Percentiles rank a stretch among this genome's conserved stretches.
These are phyloP conservation scores for Apostasia ramifera DNA, from an alignment of 106 monocot species.

Conservation along the genomic window DNA sequence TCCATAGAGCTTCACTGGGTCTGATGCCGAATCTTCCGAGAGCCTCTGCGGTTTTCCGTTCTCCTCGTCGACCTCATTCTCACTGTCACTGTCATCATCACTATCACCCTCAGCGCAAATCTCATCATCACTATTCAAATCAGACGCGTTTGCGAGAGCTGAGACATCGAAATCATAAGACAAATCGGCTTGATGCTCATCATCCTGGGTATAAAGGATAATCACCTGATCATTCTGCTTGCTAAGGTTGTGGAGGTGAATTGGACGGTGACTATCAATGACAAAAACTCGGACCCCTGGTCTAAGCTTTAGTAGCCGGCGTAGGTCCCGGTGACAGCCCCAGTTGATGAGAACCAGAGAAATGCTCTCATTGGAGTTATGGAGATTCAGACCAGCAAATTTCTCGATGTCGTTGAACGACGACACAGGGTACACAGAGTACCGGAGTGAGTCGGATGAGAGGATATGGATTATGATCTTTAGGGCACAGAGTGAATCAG, in stretches of 20 bases:
- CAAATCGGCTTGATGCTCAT: constrained; percentile 73
- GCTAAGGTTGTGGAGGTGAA: constrained; percentile 84
- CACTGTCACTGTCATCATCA: constrained; percentile 33
- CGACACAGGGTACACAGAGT: constrained; percentile 76
- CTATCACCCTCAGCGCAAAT: constrained; percentile 33
- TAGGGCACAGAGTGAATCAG: constrained; percentile 68
- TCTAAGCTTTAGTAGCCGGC: constrained; percentile 36
- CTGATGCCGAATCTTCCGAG: constrained; percentile 35
- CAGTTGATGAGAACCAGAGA: constrained; percentile 68
- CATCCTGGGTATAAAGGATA: constrained; percentile 66
- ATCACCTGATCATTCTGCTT: constrained; percentile 57
- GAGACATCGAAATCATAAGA: constrained; percentile 72
- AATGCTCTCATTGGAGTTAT: constrained; percentile 18
- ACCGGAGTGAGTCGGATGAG: constrained; percentile 70
- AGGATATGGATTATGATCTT: constrained; percentile 69
- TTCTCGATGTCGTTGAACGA: constrained; percentile 45
- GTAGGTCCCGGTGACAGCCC: constrained; percentile 74
- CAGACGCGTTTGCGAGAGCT: constrained; percentile 68
- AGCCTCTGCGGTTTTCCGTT: constrained; percentile 41
- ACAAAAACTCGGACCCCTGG: constrained; percentile 37
- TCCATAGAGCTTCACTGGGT: constrained; percentile 66
- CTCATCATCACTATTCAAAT: constrained; percentile 67
- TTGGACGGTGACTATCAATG: constrained; percentile 78
- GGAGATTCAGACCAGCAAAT: constrained; percentile 20
- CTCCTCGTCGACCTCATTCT: constrained; percentile 17